These are phyloP conservation scores for Mortierella sp. DNA, from an alignment of 371 early-diverging fungal genomes.

Conservation along the genomic window DNA sequence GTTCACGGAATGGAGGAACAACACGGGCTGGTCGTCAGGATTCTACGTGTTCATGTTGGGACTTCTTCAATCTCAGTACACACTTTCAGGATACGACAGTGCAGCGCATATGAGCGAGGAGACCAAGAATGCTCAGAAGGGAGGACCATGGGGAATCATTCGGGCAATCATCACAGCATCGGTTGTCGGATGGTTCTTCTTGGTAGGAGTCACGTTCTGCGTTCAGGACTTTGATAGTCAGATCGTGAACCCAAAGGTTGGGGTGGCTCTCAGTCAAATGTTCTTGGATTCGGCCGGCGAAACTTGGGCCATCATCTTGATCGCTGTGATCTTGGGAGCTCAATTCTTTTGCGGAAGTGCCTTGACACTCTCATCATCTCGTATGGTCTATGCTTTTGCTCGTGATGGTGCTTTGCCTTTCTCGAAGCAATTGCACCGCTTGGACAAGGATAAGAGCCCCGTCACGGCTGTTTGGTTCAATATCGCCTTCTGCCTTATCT, in stretches of 20 bases:
- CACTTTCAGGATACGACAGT: conserved; percentile 76
- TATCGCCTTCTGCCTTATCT: conserved; percentile 49
- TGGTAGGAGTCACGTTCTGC: conserved; percentile 66
- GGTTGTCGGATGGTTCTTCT: conserved; percentile 64
- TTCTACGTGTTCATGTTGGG: conserved; percentile 67
- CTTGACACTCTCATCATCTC: conserved; percentile 66
- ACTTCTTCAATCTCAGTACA: conserved; percentile 70
- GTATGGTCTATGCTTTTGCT: conserved; percentile 82
- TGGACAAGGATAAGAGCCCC: conserved; percentile 56
- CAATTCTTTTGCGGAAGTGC: conserved; percentile 70
- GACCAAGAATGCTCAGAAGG: conserved; percentile 68
- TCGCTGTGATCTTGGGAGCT: conserved; percentile 65
- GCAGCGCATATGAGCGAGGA: conserved; percentile 84
- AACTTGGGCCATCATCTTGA: conserved; percentile 58
- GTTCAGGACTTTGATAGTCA: conserved; percentile 62
- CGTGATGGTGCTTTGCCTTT: conserved; percentile 72
- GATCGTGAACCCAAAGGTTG: conserved; percentile 56
- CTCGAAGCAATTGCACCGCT: conserved; percentile 34
- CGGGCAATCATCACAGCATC: conserved; percentile 68
- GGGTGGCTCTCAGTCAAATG: conserved; percentile 67
- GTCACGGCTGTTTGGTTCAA: conserved; percentile 65
- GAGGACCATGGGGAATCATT: conserved; percentile 72
- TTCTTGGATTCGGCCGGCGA: conserved; percentile 72
- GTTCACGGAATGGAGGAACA: conserved; percentile 53
- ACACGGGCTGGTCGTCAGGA: conserved; percentile 61